Percentiles rank a stretch among this genome's conserved stretches.
Evolutionary conservation across 1,139 yeast species (phyloP).

Genomic region (Suhomyces ambrosiae): DNA sequence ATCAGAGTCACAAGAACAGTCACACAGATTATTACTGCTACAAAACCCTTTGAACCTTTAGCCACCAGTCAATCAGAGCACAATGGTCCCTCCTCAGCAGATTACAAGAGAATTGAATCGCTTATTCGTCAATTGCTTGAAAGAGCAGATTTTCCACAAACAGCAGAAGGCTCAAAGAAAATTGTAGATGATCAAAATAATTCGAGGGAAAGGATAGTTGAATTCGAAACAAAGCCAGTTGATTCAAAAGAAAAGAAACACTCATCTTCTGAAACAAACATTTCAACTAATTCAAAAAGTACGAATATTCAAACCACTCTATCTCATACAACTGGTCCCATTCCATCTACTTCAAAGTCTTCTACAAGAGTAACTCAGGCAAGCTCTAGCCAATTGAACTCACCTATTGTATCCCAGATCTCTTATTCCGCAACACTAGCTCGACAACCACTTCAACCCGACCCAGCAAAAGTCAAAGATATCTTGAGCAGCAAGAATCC

Average conservation of each 20-base stretch:
- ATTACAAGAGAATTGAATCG: neutral
- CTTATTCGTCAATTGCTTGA: neutral
- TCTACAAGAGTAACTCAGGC: too few relatives aligned
- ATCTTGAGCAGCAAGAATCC: slow-evolving; percentile 26
- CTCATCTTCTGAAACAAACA: too few relatives aligned
- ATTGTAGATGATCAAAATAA: neutral
- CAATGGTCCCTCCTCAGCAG: neutral
- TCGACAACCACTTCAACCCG: neutral
- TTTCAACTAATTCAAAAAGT: too few relatives aligned
- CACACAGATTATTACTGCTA: neutral
- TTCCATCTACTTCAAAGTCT: too few relatives aligned
- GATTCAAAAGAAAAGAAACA: too few relatives aligned
- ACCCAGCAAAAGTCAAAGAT: slow-evolving; percentile 18
- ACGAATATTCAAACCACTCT: too few relatives aligned
- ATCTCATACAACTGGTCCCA: too few relatives aligned
- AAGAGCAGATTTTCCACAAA: neutral
- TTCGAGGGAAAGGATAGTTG: too few relatives aligned
- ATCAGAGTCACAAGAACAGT: too few relatives aligned
- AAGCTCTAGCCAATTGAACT: too few relatives aligned
- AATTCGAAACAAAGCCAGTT: too few relatives aligned
- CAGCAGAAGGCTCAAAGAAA: neutral
- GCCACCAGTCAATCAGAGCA: neutral
- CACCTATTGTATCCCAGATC: too few relatives aligned
- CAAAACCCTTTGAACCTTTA: neutral
- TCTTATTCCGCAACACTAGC: neutral